Evolutionary conservation across 2,329 filamentous ascomycete genomes (phyloP), one percentile per base, ranked within the genome.

Genomic region (Coniochaeta prunicola): DNA sequence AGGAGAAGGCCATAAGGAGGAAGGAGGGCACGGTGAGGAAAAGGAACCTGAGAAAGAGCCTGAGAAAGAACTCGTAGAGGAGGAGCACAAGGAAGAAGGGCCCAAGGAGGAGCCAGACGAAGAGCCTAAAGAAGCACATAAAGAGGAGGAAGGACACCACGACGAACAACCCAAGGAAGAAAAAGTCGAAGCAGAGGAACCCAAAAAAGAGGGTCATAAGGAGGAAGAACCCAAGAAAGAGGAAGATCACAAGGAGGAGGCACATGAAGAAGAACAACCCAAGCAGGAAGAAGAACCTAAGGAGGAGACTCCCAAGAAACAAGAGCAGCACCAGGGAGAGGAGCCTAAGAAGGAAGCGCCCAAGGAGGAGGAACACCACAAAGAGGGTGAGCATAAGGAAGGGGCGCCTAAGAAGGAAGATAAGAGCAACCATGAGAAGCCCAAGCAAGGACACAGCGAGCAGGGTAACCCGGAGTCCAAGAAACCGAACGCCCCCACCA

Each of bases 391-490:
- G 36, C 10, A 50, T 5, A 6, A 50, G 24, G 45, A 28, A 12
- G 45, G n/a, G 13, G 17, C 12, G 7, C 36, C 45, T 26, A 2
- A 50, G 1, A 30, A 26, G 24, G 40, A 50, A 50, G 45, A 50
- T 21, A 28, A 50, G 45, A 21, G 24, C 45, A 50, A 50, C 24
- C 24, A n/a, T n/a, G n/a, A 50, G 45, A 28, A 50, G 45, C 45
- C 45, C 45, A 50, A 50, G 45, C 24, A n/a, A 21, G 31, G 50
- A 15, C 45, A 53, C 21, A 58, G 21, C 21, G 45, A 50, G n/a
- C 15, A 50, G 24, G 24, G 45, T 15, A 66, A 64, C 60, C 62
- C 65, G 58, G 24, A 48, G 26, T 13, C 21, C 24, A 50, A 50
- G 24, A 50, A 50, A 13, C 45, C 42, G 28, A 19, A 42, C n/a